Evolutionary conservation across 331 rosid genomes (phyloP).

Genomic region (Erythrophleum ivorense): DNA sequence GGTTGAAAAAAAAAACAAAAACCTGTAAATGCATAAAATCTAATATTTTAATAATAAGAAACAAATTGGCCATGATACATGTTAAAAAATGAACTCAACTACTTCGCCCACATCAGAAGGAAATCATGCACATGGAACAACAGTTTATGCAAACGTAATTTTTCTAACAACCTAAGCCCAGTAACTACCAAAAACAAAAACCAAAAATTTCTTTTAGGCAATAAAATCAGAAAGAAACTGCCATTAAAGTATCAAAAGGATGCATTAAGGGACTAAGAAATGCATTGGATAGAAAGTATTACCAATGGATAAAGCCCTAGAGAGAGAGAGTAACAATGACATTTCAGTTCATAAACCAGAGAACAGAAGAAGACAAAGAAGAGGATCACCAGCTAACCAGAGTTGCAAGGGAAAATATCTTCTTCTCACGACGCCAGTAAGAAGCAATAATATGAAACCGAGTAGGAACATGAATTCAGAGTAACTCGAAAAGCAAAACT

Average conservation of each 20-base stretch:
- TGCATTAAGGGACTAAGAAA: neutral
- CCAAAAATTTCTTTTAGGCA: neutral
- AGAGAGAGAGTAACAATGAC: slow-evolving; percentile 18
- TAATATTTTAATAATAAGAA: neutral
- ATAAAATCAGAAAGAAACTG: neutral
- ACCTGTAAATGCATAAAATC: neutral
- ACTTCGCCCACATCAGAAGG: slow-evolving; percentile 24
- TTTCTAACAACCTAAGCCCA: neutral
- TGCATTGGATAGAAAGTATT: slow-evolving; percentile 3
- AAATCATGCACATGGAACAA: neutral
- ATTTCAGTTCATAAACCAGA: slow-evolving; percentile 20
- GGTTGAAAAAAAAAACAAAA: neutral
- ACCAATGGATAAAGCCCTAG: slow-evolving; percentile 18
- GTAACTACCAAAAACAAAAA: neutral
- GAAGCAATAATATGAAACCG: slow-evolving; percentile 26
- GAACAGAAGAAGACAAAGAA: slow-evolving; percentile 23
- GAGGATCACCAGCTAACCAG: slow-evolving; percentile 26
- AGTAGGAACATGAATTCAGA: slow-evolving; percentile 6
- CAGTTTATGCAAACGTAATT: neutral
- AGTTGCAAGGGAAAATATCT: slow-evolving; percentile 41
- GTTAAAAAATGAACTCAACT: slow-evolving; percentile 32
- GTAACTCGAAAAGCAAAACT: neutral
- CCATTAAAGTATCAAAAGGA: neutral
- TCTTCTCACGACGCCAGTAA: slow-evolving; percentile 23
- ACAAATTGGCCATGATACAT: slow-evolving; percentile 13